phyloP scores from a whole-genome alignment of 352 stramenopile species.

The Phytophthora crassamura region DNA sequence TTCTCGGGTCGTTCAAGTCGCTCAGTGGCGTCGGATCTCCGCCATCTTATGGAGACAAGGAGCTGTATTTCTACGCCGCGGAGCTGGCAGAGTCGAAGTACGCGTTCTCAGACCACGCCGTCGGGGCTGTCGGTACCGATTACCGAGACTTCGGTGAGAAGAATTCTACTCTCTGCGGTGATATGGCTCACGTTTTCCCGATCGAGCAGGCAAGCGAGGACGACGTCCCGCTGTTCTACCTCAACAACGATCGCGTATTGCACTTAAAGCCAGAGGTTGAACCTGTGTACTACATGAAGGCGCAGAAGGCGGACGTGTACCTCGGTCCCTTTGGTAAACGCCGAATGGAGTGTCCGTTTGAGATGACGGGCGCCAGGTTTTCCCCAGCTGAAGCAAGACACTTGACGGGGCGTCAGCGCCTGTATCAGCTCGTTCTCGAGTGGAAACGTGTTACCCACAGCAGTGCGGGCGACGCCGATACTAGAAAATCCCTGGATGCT shows the following conservation, averaged over 20 bases:
- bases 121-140: conserved; percentile 28
- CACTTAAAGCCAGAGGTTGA: conserved; percentile 37
- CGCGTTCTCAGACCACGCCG: conserved; percentile 50
- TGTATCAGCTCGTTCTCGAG: conserved; percentile 34
- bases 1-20: conserved; percentile 50
- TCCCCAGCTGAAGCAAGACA: conserved; percentile 34
- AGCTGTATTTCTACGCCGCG: conserved; percentile 61
- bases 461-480: background rate
- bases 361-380: conserved; percentile 42
- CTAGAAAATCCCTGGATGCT: background rate
- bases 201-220: conserved; percentile 22
- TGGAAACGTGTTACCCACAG: conserved; percentile 23
- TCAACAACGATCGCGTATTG: conserved; percentile 67
- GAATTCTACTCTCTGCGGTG: conserved; percentile 34
- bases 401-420: conserved; percentile 43
- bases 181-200: conserved; percentile 33
- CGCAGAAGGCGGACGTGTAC: conserved; percentile 45
- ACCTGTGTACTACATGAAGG: conserved; percentile 49
- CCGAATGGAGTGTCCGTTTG: conserved; percentile 56
- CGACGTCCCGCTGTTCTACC: conserved; percentile 44
- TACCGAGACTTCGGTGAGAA: conserved; percentile 28
- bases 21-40: conserved; percentile 26
- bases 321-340: conserved; percentile 46
- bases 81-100: conserved; percentile 60
- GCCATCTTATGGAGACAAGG: conserved; percentile 59